These are phyloP conservation scores for Capsella rubella DNA, from an alignment of 441 rosid species.

Conservation along the genomic window DNA sequence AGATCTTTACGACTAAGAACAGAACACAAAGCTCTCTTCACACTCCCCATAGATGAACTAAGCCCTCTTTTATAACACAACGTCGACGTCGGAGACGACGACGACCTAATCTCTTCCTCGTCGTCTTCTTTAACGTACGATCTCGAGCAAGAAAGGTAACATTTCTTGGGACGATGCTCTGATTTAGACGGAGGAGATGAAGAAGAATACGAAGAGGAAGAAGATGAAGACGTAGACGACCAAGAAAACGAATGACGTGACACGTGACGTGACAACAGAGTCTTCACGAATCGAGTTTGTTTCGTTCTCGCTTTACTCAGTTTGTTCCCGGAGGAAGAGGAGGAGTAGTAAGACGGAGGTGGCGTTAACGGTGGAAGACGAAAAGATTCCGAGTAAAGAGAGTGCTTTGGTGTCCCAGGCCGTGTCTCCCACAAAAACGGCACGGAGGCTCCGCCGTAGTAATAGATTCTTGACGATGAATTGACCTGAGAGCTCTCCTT, in stretches of 20 bases:
- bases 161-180: conserved; percentile 18
- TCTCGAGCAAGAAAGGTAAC: conserved; percentile 47
- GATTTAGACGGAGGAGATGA: conserved; percentile 35
- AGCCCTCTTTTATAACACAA: conserved; percentile 50
- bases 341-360: conserved; percentile 66
- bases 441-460: conserved; percentile 63
- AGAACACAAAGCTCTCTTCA: conserved; percentile 54
- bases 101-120: conserved; percentile 27
- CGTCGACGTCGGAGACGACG: conserved; percentile 49
- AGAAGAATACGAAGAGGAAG: conserved; percentile 43
- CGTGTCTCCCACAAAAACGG: conserved; percentile 82
- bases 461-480: conserved; percentile 67
- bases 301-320: conserved; percentile 33
- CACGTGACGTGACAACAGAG: conserved; percentile 32
- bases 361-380: conserved; percentile 75
- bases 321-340: conserved; percentile 37
- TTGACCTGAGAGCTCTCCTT: conserved; percentile 64
- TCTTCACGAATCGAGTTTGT: conserved; percentile 33
- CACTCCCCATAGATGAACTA: conserved; percentile 45
- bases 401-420: conserved; percentile 84
- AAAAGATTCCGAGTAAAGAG: conserved; percentile 43
- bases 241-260: conserved; percentile 49
- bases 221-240: conserved; percentile 44
- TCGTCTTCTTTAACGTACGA: conserved; percentile 44
- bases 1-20: conserved; percentile 47